phyloP scores from a whole-genome alignment of 805 yeast species.

The Yamadazyma insecticola region DNA sequence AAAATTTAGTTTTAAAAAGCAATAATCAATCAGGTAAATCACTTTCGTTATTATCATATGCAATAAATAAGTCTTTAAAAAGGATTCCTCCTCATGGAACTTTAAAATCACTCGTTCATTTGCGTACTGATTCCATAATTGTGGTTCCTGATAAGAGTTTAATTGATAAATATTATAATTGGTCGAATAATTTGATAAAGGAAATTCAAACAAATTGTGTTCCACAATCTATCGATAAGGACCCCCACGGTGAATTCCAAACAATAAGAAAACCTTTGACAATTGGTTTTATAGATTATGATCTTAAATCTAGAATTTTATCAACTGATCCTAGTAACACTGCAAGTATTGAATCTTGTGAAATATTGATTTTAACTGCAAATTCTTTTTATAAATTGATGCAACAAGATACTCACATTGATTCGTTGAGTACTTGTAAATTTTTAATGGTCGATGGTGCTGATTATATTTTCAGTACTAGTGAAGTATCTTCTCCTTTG shows the following conservation, averaged over 20 bases:
- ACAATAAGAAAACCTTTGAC: no score
- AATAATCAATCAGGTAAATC: slow-evolving; percentile 18
- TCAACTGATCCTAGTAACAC: no score
- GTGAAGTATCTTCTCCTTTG: slow-evolving; percentile 1
- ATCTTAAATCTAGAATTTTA: no score
- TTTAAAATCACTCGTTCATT: slow-evolving; percentile 5
- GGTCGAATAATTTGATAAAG: slow-evolving; percentile 9
- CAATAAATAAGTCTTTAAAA: slow-evolving; percentile 15
- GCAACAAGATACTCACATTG: no score
- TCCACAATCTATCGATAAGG: slow-evolving; percentile 13
- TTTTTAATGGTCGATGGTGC: slow-evolving; percentile 21
- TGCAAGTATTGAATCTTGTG: no score
- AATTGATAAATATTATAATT: slow-evolving; percentile 14
- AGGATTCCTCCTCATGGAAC: slow-evolving; percentile 17
- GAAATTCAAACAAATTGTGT: slow-evolving; percentile 18
- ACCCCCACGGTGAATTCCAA: no score
- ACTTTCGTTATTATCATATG: slow-evolving; percentile 14
- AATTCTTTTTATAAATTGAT: no score
- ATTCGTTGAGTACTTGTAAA: slow-evolving; percentile 7
- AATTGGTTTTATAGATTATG: no score
- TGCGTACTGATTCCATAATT: slow-evolving; percentile 15
- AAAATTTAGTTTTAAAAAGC: slow-evolving; percentile 8
- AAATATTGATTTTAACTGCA: no score
- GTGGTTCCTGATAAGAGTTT: slow-evolving; percentile 21
- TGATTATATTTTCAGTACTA: slow-evolving; percentile 13